A percentile compares a stretch with the other conserved stretches of the same genome.
Conservation (phyloP, 2,329 filamentous ascomycete genomes). For the Trichothecium roseum region DNA sequence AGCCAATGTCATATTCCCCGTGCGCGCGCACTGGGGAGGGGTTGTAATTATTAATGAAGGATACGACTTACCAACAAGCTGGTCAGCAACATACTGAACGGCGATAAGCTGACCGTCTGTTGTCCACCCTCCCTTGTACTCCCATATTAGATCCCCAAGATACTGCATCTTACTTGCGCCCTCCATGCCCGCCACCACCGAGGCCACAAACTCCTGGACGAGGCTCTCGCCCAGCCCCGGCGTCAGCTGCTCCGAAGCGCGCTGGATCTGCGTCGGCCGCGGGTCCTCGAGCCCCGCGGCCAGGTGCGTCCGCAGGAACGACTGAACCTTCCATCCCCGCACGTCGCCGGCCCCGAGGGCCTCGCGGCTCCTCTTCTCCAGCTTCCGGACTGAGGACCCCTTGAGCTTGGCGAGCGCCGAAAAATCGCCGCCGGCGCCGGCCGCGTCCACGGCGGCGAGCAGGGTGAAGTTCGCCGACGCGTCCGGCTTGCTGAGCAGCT, state of each 20-base stretch:
- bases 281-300: conserved; percentile 18
- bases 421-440: conserved; percentile 12
- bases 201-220: conserved; percentile 18
- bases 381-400: conserved; percentile 15
- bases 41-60: too few species aligned
- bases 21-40: too few species aligned
- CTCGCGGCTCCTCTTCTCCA: conserved; percentile 22
- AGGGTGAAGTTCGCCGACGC: conserved; percentile 14
- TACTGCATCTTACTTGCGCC: conserved; percentile 23
- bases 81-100: conserved; percentile 29
- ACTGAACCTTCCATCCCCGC: conserved; percentile 34
- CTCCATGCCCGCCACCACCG: conserved; percentile 21
- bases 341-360: conserved; percentile 24
- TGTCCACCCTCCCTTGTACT: conserved; percentile 17
- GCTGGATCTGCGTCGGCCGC: conserved; percentile 21
- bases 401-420: conserved; percentile 14
- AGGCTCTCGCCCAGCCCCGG: conserved; percentile 18
- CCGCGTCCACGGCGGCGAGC: conserved; percentile 22
- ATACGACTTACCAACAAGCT: conserved; percentile 24
- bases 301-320: conserved; percentile 29
- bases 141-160: conserved; percentile 24
- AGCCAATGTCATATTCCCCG: too few species aligned
- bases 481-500: conserved; percentile 14
- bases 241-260: conserved; percentile 16
- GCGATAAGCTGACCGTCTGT: conserved; percentile 31